These are phyloP conservation scores for Aspergillus mulundensis DNA, from an alignment of 495 filamentous ascomycete genomes.

Conservation along the genomic window DNA sequence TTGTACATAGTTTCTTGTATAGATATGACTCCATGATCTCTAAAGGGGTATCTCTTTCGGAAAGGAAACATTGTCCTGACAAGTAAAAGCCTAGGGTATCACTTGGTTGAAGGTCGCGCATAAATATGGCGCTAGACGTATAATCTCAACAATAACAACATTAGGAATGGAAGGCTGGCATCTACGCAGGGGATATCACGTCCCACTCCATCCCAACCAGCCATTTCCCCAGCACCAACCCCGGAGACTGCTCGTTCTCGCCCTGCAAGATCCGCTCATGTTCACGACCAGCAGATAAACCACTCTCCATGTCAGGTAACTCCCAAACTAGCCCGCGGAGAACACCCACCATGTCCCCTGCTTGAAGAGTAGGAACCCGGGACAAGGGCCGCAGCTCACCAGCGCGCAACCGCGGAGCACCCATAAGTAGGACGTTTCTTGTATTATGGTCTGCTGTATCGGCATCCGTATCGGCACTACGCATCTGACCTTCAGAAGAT, in stretches of 20 bases:
- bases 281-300: neutral
- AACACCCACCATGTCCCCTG: constrained; percentile 29
- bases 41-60: no score
- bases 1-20: neutral
- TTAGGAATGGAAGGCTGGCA: neutral
- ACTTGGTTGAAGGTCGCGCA: neutral
- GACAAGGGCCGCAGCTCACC: neutral
- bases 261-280: neutral
- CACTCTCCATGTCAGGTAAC: constrained; percentile 18
- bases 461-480: neutral
- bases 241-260: neutral
- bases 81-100: constrained; percentile 11
- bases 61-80: no score
- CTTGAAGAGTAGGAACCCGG: constrained; percentile 8
- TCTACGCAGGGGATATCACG: constrained; percentile 15
- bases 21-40: neutral
- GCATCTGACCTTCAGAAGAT: neutral
- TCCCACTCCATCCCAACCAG: constrained; percentile 43
- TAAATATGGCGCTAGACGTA: neutral
- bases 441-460: neutral
- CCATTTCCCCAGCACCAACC: constrained; percentile 23
- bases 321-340: constrained; percentile 36
- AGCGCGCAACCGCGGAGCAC: constrained; percentile 22
- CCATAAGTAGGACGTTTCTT: constrained; percentile 31
- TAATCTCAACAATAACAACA: neutral